Percentiles rank a stretch among this genome's conserved stretches.
Conservation (phyloP, 78 protist species). For the Corallochytrium limacisporum region DNA sequence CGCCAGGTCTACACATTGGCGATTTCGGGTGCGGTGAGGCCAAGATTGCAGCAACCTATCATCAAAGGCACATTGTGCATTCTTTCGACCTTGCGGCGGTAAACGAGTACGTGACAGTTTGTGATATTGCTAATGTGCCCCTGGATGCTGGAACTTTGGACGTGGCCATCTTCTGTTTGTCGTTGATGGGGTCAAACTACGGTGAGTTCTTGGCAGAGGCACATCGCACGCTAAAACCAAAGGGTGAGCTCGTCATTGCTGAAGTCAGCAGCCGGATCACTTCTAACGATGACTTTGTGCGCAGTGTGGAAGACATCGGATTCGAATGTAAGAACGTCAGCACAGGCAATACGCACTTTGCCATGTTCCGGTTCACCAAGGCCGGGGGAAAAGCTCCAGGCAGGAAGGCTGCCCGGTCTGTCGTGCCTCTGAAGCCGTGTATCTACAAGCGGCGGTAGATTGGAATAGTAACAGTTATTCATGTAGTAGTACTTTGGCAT, state of each 20-base stretch:
- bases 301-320: neutral
- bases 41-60: constrained; percentile 10
- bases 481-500: too few relatives aligned
- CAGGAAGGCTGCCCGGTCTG: neutral
- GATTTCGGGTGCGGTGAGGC: constrained; percentile 88
- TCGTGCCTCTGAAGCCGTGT: neutral
- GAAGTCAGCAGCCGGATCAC: neutral
- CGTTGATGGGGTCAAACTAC: constrained; percentile 71
- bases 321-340: neutral
- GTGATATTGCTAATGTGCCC: constrained; percentile 66
- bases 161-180: constrained; percentile 52
- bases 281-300: neutral
- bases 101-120: constrained; percentile 53
- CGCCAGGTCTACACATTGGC: constrained; percentile 24
- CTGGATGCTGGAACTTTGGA: constrained; percentile 32
- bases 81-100: constrained; percentile 66
- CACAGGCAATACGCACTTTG: neutral
- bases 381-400: neutral
- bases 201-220: constrained; percentile 60
- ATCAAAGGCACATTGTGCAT: constrained; percentile 24
- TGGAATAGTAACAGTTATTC: too few relatives aligned
- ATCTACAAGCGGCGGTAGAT: constrained; percentile 5
- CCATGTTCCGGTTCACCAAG: neutral
- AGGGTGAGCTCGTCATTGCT: constrained; percentile 1
- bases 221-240: constrained; percentile 23